Conservation (phyloP, 331 rosid genomes). For the Cydonia oblonga region DNA sequence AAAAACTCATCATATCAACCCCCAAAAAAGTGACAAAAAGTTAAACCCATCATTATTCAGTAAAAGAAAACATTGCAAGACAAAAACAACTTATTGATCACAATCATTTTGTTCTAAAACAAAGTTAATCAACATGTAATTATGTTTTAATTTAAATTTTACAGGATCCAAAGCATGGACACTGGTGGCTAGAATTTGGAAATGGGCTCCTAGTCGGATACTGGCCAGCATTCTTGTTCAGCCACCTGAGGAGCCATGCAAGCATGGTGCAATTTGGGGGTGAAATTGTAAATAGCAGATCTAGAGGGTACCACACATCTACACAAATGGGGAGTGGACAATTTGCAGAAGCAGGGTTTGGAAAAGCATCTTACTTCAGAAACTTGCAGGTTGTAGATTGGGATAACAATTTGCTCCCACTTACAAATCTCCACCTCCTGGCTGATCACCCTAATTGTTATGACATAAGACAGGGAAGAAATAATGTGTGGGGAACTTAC, state of each 20-base stretch:
- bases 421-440: constrained; percentile 52
- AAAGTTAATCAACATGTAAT: constrained; percentile 5
- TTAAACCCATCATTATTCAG: constrained; percentile 1
- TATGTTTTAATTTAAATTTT: neutral
- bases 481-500: constrained; percentile 81
- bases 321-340: constrained; percentile 99
- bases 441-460: constrained; percentile 90
- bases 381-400: constrained; percentile 83
- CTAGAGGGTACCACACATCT: constrained; percentile 74
- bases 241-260: constrained; percentile 79
- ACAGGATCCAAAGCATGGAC: constrained; percentile 95
- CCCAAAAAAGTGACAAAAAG: no score
- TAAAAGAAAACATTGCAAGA: neutral
- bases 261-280: constrained; percentile 97
- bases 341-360: constrained; percentile 84
- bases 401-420: constrained; percentile 90
- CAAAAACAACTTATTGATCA: neutral
- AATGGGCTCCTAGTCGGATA: constrained; percentile 73
- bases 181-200: constrained; percentile 95
- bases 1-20: no score
- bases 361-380: constrained; percentile 94
- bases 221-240: constrained; percentile 86
- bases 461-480: constrained; percentile 63
- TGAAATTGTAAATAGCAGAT: constrained; percentile 68
- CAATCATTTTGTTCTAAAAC: neutral